Base-by-base conservation (phyloP, 1,284 basidiomycete genomes). In the Heliocybe sulcata region DNA sequence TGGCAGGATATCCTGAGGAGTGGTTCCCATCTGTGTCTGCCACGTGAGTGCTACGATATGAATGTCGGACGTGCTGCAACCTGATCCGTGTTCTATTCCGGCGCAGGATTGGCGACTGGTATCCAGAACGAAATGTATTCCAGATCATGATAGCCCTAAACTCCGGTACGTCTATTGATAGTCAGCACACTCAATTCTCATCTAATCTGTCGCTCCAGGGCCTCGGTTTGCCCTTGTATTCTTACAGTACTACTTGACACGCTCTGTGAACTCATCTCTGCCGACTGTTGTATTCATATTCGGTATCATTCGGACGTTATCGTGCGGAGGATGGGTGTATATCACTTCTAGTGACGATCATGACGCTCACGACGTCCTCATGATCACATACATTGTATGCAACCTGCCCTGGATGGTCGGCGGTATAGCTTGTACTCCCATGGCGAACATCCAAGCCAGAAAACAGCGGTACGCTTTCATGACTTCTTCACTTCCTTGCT, bases 11-110 rank as follows among this genome's bases (percentile, higher is more conserved):
- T 67, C 94, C 94, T 0, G 72, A 94, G 38, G 94, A 96, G 67
- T 96, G 90, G 90, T 94, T 92, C 65, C 94, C 93, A 4, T 93
- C 90, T 2, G 94, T 97, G 2, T 95, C 92, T 26, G 92, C 94
- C 9, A 92, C 92, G 88, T 92, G 66, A 65, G 87, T 29, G 51
- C 19, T 27, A 45, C 23, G 6, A 20, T n/a, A n/a, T n/a, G n/a
- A n/a, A n/a, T n/a, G n/a, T n/a, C n/a, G n/a, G n/a, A n/a, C n/a
- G 9, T 25, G 10, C 45, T 47, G 45, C 14, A 25, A 27, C 22
- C 35, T 20, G 16, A 35, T 35, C 3, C 12, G 10, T 16, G 45
- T 59, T 27, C 20, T 58, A 52, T 16, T 16, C 12, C 16, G 25
- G 6, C 38, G 23, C 57, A 92, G 90, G 1, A 90, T 94, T 58